phyloP scores from a whole-genome alignment of 805 yeast genomes.

The Cyberlindnera maritima region DNA sequence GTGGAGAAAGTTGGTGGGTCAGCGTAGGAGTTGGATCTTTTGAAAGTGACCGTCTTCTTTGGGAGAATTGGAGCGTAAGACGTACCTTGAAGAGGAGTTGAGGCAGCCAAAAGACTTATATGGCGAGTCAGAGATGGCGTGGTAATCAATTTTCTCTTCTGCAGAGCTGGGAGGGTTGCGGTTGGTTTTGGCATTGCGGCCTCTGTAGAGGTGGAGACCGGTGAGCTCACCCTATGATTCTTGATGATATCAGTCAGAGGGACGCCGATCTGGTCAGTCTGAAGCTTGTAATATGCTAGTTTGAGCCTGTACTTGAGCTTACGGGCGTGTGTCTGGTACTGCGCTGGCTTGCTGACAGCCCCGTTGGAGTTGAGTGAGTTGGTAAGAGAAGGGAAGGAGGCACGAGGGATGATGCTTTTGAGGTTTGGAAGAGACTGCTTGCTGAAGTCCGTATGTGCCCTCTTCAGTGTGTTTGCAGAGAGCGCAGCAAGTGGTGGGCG shows the following conservation, averaged over 20 bases:
- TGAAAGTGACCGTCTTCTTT: conserved; percentile 23
- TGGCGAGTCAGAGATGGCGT: conserved; percentile 28
- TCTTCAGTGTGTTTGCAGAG: conserved; percentile 19
- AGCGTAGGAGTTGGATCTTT: conserved; percentile 8
- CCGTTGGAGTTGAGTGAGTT: not conserved
- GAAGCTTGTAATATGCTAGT: conserved; percentile 50
- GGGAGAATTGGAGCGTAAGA: conserved; percentile 3
- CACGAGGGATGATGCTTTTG: conserved; percentile 5
- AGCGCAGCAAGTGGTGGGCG: conserved; percentile 22
- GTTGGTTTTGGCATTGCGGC: not conserved
- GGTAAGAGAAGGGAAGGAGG: conserved; percentile 3
- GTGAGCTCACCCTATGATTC: conserved; percentile 2
- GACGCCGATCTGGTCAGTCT: conserved; percentile 43
- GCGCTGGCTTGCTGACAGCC: conserved; percentile 4
- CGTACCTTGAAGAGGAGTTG: conserved; percentile 26
- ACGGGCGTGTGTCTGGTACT: conserved; percentile 31
- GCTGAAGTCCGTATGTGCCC: conserved; percentile 12
- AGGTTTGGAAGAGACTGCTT: conserved; percentile 15
- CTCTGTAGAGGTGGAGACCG: not conserved
- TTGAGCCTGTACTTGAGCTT: conserved; percentile 46
- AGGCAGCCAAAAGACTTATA: conserved; percentile 35
- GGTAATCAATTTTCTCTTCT: conserved; percentile 4
- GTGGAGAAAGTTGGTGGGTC: conserved; percentile 7
- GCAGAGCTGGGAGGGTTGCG: not conserved
- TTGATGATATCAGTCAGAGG: conserved; percentile 32